phyloP scores from a whole-genome alignment of 331 rosid species.

The Malus hybrid region DNA sequence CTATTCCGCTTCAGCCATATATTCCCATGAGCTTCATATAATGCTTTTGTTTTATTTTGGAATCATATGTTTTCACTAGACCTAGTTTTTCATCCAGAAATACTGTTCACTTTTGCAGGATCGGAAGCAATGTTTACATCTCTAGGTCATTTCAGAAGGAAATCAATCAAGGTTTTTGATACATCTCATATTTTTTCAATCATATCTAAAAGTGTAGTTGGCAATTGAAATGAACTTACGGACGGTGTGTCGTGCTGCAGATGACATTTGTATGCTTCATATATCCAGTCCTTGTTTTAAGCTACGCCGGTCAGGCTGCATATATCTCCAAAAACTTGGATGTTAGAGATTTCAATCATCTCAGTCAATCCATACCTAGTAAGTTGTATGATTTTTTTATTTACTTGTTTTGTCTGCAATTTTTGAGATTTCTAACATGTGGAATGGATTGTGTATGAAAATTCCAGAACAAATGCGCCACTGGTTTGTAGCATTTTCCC shows the following conservation, averaged over 20 bases:
- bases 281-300: slow-evolving; percentile 62
- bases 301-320: slow-evolving; percentile 85
- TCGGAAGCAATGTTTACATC: slow-evolving; percentile 76
- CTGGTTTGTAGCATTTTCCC: slow-evolving; percentile 40
- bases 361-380: slow-evolving; percentile 62
- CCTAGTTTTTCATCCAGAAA: not conserved
- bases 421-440: slow-evolving; percentile 10
- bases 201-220: not conserved
- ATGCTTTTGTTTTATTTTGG: not conserved
- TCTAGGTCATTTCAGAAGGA: slow-evolving; percentile 79
- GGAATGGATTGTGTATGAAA: slow-evolving; percentile 1
- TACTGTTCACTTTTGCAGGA: slow-evolving; percentile 32
- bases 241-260: slow-evolving; percentile 34
- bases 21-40: not conserved
- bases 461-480: slow-evolving; percentile 42
- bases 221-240: slow-evolving; percentile 14
- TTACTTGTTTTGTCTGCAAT: not conserved
- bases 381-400: slow-evolving; percentile 15
- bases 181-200: slow-evolving; percentile 7
- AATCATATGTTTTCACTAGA: not conserved
- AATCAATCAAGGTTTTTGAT: slow-evolving; percentile 55
- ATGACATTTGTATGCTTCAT: slow-evolving; percentile 65
- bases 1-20: not conserved
- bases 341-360: slow-evolving; percentile 39
- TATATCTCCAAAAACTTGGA: slow-evolving; percentile 52